These are phyloP conservation scores for Boletus reticuloceps DNA, from an alignment of 768 basidiomycete genomes.

Conservation along the genomic window DNA sequence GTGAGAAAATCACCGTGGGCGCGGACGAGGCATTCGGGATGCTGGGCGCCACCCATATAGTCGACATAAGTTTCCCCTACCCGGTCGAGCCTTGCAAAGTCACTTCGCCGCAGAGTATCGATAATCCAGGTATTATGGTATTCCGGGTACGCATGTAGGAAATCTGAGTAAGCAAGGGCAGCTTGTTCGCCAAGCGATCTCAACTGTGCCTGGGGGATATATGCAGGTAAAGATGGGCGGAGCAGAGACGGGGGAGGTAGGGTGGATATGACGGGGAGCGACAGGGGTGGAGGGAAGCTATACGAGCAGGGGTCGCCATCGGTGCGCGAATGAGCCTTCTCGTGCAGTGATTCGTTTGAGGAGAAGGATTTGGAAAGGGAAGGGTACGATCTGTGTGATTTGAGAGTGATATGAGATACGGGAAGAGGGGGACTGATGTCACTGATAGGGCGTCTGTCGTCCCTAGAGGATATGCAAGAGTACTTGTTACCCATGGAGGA, in stretches of 20 bases:
- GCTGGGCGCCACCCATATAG: conserved; percentile 82
- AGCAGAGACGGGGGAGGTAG: not conserved
- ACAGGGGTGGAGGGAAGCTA: not conserved
- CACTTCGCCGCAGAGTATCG: conserved; percentile 62
- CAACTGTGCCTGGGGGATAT: conserved; percentile 27
- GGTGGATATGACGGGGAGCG: not conserved
- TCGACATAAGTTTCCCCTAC: conserved; percentile 77
- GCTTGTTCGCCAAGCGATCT: conserved; percentile 33
- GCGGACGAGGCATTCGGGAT: conserved; percentile 73
- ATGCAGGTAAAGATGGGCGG: conserved; percentile 15
- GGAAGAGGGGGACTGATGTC: conserved; percentile 10
- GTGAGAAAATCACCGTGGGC: conserved; percentile 70
- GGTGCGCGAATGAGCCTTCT: conserved; percentile 20
- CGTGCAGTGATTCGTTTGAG: conserved; percentile 42
- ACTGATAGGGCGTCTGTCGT: conserved; percentile 4
- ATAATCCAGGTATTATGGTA: conserved; percentile 70
- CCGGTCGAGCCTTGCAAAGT: conserved; percentile 58
- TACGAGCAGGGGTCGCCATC: conserved; percentile 5
- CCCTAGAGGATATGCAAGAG: conserved; percentile 18
- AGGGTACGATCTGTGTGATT: conserved; percentile 36
- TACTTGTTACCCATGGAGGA: conserved; percentile 32
- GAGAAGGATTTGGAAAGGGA: conserved; percentile 35
- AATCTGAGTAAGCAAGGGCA: conserved; percentile 45
- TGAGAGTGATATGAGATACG: conserved; percentile 37
- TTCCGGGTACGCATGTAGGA: conserved; percentile 47